phyloP scores from a whole-genome alignment of 2,329 filamentous ascomycete species.

The Colletotrichum sp. region DNA sequence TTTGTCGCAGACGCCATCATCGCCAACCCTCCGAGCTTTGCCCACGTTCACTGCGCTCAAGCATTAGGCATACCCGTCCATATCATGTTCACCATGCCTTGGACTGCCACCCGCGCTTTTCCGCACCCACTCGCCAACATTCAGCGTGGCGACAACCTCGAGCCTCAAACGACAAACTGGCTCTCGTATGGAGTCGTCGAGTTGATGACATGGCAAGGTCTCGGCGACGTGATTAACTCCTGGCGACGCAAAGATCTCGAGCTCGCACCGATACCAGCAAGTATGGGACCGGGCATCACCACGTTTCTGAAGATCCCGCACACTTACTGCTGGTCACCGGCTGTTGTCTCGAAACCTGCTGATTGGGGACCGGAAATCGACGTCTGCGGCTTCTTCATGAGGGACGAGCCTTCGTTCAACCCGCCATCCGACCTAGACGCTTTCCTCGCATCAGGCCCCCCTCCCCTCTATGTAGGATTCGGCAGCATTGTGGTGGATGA shows the following conservation, averaged over 20 bases:
- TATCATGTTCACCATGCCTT: conserved; percentile 69
- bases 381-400: conserved; percentile 69
- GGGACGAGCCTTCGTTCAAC: conserved; percentile 59
- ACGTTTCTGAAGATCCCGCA: conserved; percentile 72
- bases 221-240: conserved; percentile 48
- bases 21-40: conserved; percentile 53
- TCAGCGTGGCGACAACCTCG: conserved; percentile 46
- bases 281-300: conserved; percentile 74
- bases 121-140: conserved; percentile 77
- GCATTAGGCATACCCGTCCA: conserved; percentile 48
- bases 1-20: conserved; percentile 57
- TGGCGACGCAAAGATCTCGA: conserved; percentile 70
- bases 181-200: conserved; percentile 75
- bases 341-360: conserved; percentile 67
- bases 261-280: conserved; percentile 70
- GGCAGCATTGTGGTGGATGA: conserved; percentile 56
- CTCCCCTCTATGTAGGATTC: conserved; percentile 49
- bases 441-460: conserved; percentile 45
- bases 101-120: conserved; percentile 74
- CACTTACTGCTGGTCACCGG: conserved; percentile 80
- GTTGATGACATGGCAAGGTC: conserved; percentile 78
- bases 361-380: conserved; percentile 68
- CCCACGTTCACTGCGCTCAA: conserved; percentile 52
- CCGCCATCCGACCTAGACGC: conserved; percentile 56
- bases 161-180: conserved; percentile 69